Percentiles rank a stretch among this genome's conserved stretches.
Evolutionary conservation across 176 grass and related monocot genomes (phyloP).

Genomic region (Oryza meridionalis): DNA sequence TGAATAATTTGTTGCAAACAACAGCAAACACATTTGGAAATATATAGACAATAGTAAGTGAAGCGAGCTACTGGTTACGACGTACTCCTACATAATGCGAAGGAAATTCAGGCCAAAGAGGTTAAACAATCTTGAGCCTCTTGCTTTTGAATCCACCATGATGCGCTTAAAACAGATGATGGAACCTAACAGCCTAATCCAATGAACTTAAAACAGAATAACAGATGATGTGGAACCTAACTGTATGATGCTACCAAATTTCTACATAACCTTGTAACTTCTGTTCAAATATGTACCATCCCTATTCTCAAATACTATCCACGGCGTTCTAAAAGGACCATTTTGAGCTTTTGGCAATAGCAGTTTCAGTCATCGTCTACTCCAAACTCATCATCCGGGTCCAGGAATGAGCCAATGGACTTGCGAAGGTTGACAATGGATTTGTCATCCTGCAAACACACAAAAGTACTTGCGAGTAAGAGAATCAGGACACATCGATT

Average conservation of each 20-base stretch:
- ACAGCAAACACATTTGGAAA: background rate
- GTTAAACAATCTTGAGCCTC: background rate
- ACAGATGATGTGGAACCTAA: too few species aligned
- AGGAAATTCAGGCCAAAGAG: too few species aligned
- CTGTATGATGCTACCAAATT: background rate
- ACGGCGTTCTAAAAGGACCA: constrained; percentile 20
- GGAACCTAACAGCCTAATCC: background rate
- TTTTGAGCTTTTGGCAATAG: constrained; percentile 20
- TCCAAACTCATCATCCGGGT: constrained; percentile 78
- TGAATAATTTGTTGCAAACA: background rate
- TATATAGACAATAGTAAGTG: background rate
- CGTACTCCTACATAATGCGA: too few species aligned
- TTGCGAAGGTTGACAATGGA: constrained; percentile 81
- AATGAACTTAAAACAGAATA: too few species aligned
- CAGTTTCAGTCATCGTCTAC: constrained; percentile 60
- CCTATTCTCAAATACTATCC: constrained; percentile 25
- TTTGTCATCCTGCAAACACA: constrained; percentile 71
- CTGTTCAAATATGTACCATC: constrained; percentile 1
- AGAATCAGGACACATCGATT: background rate
- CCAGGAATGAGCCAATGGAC: constrained; percentile 84
- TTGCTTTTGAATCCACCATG: background rate
- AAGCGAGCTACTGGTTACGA: background rate
- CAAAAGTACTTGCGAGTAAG: constrained; percentile 8
- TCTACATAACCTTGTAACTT: constrained; percentile 7
- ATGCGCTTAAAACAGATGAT: background rate